A percentile compares a stretch with the other conserved stretches of the same genome.
These are phyloP conservation scores for Ramalina intermedia DNA, from an alignment of 495 filamentous ascomycete genomes.

Conservation along the genomic window DNA sequence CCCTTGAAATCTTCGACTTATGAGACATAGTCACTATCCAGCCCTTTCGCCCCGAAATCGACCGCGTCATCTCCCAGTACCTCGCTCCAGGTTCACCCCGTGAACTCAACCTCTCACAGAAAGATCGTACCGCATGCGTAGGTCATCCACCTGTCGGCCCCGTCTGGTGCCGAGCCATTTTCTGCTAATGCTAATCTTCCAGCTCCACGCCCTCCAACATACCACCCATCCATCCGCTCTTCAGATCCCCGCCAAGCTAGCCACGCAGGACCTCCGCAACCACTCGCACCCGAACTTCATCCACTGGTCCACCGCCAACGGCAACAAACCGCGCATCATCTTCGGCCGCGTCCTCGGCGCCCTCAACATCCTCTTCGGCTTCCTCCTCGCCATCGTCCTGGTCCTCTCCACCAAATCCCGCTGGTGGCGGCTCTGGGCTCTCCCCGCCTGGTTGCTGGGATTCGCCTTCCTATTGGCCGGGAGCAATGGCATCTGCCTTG, in stretches of 20 bases:
- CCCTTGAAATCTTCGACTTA: not conserved
- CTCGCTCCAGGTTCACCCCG: conserved; percentile 44
- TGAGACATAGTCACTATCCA: conserved; percentile 29
- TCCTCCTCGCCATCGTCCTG: conserved; percentile 38
- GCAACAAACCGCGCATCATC: conserved; percentile 48
- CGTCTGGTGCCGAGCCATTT: not conserved
- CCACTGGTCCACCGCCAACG: conserved; percentile 66
- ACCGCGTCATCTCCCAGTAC: conserved; percentile 53
- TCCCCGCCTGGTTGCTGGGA: conserved; percentile 46
- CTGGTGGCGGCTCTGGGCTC: conserved; percentile 44
- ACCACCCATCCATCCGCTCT: conserved; percentile 65
- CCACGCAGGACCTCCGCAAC: conserved; percentile 46
- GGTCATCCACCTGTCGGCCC: not conserved
- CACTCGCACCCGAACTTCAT: conserved; percentile 72
- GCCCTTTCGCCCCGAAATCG: conserved; percentile 57
- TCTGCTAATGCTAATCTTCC: conserved; percentile 7
- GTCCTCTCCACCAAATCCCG: conserved; percentile 40
- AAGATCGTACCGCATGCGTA: conserved; percentile 35
- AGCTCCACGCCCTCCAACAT: conserved; percentile 48
- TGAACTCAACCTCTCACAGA: conserved; percentile 56
- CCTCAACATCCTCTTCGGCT: conserved; percentile 31
- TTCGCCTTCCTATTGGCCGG: conserved; percentile 51
- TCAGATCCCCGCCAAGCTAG: conserved; percentile 28
- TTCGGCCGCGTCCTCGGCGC: conserved; percentile 51
- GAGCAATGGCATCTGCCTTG: conserved; percentile 61